Conservation (phyloP, 805 yeast species). For the Saccharomycopsis sp. region DNA sequence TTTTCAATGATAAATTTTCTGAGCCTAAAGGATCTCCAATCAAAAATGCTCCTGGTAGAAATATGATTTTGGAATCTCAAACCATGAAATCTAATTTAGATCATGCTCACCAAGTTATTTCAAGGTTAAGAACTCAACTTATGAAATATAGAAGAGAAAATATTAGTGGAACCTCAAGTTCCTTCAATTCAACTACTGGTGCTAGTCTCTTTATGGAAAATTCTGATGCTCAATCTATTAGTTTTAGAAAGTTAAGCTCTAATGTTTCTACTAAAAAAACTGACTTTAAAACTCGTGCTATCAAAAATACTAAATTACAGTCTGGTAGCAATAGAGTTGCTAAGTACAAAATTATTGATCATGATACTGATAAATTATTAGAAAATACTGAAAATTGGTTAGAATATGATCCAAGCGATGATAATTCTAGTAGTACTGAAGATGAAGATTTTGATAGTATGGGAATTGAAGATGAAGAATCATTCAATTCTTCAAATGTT, state of each 20-base stretch:
- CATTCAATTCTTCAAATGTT: background rate
- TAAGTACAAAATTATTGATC: slow-evolving; percentile 8
- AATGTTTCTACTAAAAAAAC: slow-evolving; percentile 3
- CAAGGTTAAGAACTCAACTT: slow-evolving; percentile 44
- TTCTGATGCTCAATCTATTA: background rate
- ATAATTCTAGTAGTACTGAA: slow-evolving; percentile 1
- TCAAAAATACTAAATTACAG: slow-evolving; percentile 5
- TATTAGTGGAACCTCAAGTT: background rate
- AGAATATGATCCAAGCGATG: slow-evolving; percentile 7
- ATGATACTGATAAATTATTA: slow-evolving; percentile 16
- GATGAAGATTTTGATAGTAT: slow-evolving; percentile 9
- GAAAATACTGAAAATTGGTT: slow-evolving; percentile 15
- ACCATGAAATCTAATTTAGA: slow-evolving; percentile 53
- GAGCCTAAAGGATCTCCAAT: slow-evolving; percentile 30
- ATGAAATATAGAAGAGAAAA: slow-evolving; percentile 25
- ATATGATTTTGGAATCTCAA: slow-evolving; percentile 48
- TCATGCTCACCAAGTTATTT: slow-evolving; percentile 53
- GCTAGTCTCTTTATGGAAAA: too few species aligned
- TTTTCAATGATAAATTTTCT: slow-evolving; percentile 22
- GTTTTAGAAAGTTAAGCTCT: background rate
- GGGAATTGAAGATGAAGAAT: slow-evolving; percentile 9
- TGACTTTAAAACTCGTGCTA: background rate
- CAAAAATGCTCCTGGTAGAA: slow-evolving; percentile 29
- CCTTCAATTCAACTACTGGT: background rate
- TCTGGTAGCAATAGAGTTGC: slow-evolving; percentile 1